Percentiles rank a stretch among this genome's conserved stretches.
Conservation (phyloP, 2,329 filamentous ascomycete genomes). For the Chalaropsis ovoidea region DNA sequence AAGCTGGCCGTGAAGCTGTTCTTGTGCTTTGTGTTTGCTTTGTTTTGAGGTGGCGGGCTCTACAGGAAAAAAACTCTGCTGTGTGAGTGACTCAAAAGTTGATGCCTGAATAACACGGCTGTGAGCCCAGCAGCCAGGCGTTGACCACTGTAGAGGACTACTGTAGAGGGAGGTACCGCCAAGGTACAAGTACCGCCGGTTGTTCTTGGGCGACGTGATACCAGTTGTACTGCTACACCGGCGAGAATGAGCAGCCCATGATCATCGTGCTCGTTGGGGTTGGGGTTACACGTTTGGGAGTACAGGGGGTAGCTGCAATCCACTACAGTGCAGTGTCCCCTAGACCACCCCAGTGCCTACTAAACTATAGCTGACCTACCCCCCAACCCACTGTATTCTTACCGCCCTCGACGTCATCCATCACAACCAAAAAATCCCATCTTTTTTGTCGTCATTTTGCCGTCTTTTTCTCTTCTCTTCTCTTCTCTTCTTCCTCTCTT, state of each 20-base stretch:
- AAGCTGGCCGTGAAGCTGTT: too few relatives aligned
- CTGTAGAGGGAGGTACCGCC: too few relatives aligned
- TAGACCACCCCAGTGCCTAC: too few relatives aligned
- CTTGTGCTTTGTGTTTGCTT: too few relatives aligned
- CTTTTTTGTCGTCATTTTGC: not conserved
- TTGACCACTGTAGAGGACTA: not conserved
- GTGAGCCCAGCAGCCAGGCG: not conserved
- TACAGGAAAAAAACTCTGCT: not conserved
- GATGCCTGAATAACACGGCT: slow-evolving; percentile 13
- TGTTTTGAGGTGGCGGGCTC: too few relatives aligned
- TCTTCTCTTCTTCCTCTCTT: not conserved
- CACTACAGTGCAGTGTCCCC: too few relatives aligned
- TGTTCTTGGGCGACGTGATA: too few relatives aligned
- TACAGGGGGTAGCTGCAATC: too few relatives aligned
- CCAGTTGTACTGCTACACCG: too few relatives aligned
- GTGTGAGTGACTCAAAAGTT: not conserved
- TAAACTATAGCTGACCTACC: too few relatives aligned
- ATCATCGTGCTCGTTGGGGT: not conserved
- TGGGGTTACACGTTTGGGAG: too few relatives aligned
- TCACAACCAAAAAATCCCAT: not conserved
- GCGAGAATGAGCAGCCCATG: not conserved
- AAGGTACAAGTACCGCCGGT: too few relatives aligned
- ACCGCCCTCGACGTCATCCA: not conserved
- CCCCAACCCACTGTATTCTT: not conserved
- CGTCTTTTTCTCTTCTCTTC: not conserved